Conservation (phyloP, 805 yeast genomes). For the Candida manassasensis region DNA sequence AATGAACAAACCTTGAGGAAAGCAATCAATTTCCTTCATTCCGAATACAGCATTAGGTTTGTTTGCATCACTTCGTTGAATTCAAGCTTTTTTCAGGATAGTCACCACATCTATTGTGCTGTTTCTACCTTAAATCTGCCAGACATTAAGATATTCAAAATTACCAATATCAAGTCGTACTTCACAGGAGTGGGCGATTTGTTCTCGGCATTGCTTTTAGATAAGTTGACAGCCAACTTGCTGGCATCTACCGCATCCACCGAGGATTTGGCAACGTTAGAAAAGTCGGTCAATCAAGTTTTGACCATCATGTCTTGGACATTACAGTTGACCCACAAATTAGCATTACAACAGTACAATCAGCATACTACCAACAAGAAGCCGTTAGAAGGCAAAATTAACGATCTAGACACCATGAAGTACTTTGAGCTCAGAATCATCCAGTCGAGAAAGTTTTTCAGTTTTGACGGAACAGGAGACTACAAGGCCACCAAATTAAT, state of each 20-base stretch:
- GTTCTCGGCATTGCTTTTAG: conserved; percentile 74
- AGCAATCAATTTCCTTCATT: conserved; percentile 50
- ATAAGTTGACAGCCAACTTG: conserved; percentile 42
- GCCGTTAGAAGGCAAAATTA: conserved; percentile 41
- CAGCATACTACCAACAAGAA: conserved; percentile 11
- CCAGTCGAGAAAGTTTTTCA: conserved; percentile 46
- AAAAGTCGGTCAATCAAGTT: conserved; percentile 49
- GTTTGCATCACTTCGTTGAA: conserved; percentile 65
- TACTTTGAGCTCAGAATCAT: conserved; percentile 68
- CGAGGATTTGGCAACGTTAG: conserved; percentile 10
- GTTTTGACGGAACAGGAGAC: conserved; percentile 21
- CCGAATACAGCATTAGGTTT: conserved; percentile 44
- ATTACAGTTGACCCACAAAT: conserved; percentile 41
- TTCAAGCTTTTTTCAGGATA: conserved; percentile 10
- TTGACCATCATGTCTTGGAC: conserved; percentile 52
- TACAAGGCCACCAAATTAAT: conserved; percentile 6
- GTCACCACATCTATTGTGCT: conserved; percentile 24
- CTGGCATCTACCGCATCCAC: not conserved
- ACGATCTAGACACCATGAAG: conserved; percentile 57
- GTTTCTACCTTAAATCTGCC: conserved; percentile 11
- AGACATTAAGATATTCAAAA: conserved; percentile 35
- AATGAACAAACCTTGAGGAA: conserved; percentile 31
- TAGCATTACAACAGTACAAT: conserved; percentile 32
- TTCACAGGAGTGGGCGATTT: conserved; percentile 95
- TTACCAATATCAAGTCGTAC: conserved; percentile 68